These are phyloP conservation scores for Bromus sterilis DNA, from an alignment of 176 grass and related monocot genomes.

Conservation along the genomic window DNA sequence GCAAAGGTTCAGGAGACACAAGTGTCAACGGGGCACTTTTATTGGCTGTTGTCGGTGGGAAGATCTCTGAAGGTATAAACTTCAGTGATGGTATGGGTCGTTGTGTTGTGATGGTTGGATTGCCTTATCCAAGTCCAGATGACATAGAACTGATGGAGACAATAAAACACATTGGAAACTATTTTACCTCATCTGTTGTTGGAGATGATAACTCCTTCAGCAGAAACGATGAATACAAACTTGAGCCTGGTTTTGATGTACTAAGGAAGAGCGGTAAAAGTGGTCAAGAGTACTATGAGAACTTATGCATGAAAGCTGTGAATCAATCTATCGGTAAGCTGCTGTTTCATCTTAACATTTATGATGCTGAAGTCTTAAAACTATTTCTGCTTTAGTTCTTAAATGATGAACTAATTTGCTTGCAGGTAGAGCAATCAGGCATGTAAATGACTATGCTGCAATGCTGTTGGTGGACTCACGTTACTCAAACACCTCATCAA, in stretches of 20 bases:
- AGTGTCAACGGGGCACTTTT: conserved; percentile 71
- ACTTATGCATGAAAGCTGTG: conserved; percentile 97
- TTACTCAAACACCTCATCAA: conserved; percentile 39
- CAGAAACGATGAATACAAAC: conserved; percentile 39
- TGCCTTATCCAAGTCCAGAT: conserved; percentile 88
- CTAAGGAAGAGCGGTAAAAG: conserved; percentile 57
- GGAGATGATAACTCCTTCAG: conserved; percentile 6
- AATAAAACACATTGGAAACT: conserved; percentile 77
- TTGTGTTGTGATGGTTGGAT: conserved; percentile 92
- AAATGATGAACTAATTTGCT: conserved; percentile 8
- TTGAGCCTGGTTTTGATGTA: conserved; percentile 61
- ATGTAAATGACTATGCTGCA: conserved; percentile 94
- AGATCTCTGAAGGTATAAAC: conserved; percentile 98
- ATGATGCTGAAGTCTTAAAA: background rate
- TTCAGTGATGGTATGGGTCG: conserved; percentile 90
- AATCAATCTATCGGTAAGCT: conserved; percentile 92
- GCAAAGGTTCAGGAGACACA: conserved; percentile 12
- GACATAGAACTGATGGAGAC: conserved; percentile 86
- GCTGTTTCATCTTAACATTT: background rate
- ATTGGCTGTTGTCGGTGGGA: conserved; percentile 85
- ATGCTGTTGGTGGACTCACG: conserved; percentile 84
- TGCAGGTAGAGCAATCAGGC: conserved; percentile 95
- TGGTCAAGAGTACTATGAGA: conserved; percentile 92
- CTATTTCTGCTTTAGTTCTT: background rate
- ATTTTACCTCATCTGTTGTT: conserved; percentile 20